Base-by-base conservation (phyloP, 305 asterid species). In the Caryopteris hybrid region DNA sequence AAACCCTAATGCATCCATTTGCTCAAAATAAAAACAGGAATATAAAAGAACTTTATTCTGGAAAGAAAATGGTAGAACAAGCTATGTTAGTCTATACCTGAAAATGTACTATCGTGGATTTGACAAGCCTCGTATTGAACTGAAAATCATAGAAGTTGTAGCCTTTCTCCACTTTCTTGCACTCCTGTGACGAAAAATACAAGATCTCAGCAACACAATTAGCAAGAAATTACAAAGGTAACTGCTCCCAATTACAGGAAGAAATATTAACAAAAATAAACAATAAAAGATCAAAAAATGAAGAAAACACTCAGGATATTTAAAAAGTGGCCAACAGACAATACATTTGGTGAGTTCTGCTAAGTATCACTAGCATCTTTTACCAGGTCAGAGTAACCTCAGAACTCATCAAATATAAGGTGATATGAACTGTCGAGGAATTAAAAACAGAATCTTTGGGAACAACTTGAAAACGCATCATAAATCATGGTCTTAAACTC, bases 91-190 rank as follows among this genome's bases (percentile, higher is more conserved):
- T 52, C 75, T 78, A 46, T 81, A 93, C 98, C 97, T 93, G 98
- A 83, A 93, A 93, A 79, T 93, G 98, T 29, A 86, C 95, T 17
- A 93, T 88, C 12, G 98, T 90, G 23, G 98, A 86, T 72, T 87
- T 93, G 76, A 93, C 96, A 29, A 85, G 82, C 82, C 96, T 88
- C 31, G 98, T 85, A 66, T 93, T 93, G 79, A 84, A 87, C 79
- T 87, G 94, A 77, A 93, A 93, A 72, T 88, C 89, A 31, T 84
- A 93, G 72, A 84, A 90, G 64, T 48, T 74, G 71, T 83, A 83
- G 73, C 92, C 97, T 72, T 71, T 86, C 75, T 75, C 86, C 75
- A 88, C 96, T 65, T 84, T 74, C 81, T 86, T 88, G 85, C 91
- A 86, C 65, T 85, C 90, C 97, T 93, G 74, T 7, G 42, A 66